phyloP scores from a whole-genome alignment of 2,329 filamentous ascomycete species.

The Proliferodiscus dingleyae region DNA sequence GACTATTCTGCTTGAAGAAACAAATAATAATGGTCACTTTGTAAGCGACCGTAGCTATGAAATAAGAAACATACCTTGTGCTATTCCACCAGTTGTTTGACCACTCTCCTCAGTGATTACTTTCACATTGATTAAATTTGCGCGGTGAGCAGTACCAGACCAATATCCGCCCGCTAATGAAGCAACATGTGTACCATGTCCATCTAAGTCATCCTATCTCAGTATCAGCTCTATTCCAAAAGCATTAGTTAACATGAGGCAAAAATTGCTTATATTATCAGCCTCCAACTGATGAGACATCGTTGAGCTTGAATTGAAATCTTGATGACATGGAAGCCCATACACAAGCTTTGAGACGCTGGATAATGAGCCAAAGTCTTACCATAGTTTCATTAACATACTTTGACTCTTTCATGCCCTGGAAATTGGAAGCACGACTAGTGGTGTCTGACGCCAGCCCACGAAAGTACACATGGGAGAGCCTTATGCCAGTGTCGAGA shows the following conservation, averaged over 20 bases:
- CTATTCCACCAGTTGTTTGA: not conserved
- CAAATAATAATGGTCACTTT: no score
- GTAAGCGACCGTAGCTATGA: no score
- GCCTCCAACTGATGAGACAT: no score
- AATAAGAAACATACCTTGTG: not conserved
- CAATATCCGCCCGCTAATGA: not conserved
- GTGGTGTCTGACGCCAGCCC: not conserved
- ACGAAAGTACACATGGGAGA: not conserved
- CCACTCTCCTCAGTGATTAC: not conserved
- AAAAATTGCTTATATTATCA: no score
- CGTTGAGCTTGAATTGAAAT: no score
- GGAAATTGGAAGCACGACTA: not conserved
- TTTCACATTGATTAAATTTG: not conserved
- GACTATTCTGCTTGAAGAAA: no score
- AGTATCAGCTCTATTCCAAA: no score
- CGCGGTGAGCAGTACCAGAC: not conserved
- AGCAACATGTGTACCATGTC: not conserved
- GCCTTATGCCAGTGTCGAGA: not conserved
- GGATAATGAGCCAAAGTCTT: not conserved
- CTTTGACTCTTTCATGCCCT: not conserved
- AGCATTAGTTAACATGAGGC: no score
- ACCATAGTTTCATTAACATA: not conserved
- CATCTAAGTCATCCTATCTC: not conserved
- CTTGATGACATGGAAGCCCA: no score
- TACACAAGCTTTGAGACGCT: no score